Evolutionary conservation across 306 rosid species (phyloP).

Genomic region (Trifolium pratense): DNA sequence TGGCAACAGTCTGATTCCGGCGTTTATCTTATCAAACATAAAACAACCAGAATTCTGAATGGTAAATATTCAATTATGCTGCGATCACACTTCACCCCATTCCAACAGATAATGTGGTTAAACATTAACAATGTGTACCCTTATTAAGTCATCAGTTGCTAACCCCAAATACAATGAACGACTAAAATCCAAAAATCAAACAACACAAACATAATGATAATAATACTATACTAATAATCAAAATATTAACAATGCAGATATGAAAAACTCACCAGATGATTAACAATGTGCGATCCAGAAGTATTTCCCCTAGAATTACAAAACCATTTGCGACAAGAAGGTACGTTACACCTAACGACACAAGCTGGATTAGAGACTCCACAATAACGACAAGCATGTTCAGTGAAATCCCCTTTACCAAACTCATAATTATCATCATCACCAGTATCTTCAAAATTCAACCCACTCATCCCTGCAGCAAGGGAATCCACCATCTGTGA

Average conservation of each 20-base stretch:
- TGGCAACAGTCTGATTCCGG: neutral
- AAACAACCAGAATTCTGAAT: neutral
- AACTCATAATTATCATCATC: conserved; percentile 84
- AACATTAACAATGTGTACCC: neutral
- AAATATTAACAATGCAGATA: neutral
- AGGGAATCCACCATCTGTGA: conserved; percentile 76
- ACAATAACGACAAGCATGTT: conserved; percentile 95
- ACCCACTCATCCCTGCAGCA: conserved; percentile 86
- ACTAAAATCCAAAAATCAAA: neutral
- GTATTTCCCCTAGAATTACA: conserved; percentile 98
- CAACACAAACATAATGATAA: neutral
- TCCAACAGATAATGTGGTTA: neutral
- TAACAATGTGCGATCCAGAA: conserved; percentile 96
- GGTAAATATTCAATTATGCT: conserved; percentile 15
- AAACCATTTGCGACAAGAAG: conserved; percentile 97
- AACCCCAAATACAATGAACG: conserved; percentile 3
- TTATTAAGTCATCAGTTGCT: conserved; percentile 8
- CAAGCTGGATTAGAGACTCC: conserved; percentile 98
- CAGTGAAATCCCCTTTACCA: conserved; percentile 93
- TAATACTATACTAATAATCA: neutral
- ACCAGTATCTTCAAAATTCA: conserved; percentile 93
- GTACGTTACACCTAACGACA: conserved; percentile 98
- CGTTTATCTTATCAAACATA: neutral
- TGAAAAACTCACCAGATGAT: conserved; percentile 81
- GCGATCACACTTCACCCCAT: conserved; percentile 22